phyloP scores from a whole-genome alignment of 75 land plant genomes.

The Cryptomeria japonica region DNA sequence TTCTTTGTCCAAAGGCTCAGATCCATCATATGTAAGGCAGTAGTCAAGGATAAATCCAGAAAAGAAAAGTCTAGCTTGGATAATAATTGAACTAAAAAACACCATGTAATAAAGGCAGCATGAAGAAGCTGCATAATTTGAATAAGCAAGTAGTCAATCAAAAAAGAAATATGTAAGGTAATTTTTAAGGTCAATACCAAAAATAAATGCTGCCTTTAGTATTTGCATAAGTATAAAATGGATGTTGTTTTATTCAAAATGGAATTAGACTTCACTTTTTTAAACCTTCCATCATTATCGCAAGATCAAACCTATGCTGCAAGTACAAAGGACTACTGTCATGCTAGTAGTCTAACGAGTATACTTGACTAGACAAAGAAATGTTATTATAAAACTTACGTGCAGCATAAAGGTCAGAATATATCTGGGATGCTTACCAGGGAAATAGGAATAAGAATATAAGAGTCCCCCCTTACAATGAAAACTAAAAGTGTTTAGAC shows the following conservation, averaged over 20 bases:
- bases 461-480: background rate
- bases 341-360: background rate
- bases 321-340: background rate
- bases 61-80: background rate
- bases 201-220: background rate
- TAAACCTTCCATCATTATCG: background rate
- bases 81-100: background rate
- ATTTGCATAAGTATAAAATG: background rate
- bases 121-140: background rate
- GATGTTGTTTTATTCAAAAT: background rate
- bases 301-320: background rate
- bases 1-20: conserved; percentile 57
- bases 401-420: background rate
- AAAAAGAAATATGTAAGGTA: background rate
- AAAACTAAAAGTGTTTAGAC: too few relatives aligned
- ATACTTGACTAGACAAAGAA: background rate
- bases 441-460: background rate
- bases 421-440: background rate
- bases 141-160: background rate
- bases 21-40: conserved; percentile 64
- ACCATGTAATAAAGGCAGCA: background rate
- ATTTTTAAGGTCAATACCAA: background rate
- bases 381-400: background rate
- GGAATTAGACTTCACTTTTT: background rate
- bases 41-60: conserved; percentile 40